Percentiles rank a stretch among this genome's conserved stretches.
These are phyloP conservation scores for Neoscytalidium dimidiatum DNA, from an alignment of 2,329 filamentous ascomycete species.

Conservation along the genomic window DNA sequence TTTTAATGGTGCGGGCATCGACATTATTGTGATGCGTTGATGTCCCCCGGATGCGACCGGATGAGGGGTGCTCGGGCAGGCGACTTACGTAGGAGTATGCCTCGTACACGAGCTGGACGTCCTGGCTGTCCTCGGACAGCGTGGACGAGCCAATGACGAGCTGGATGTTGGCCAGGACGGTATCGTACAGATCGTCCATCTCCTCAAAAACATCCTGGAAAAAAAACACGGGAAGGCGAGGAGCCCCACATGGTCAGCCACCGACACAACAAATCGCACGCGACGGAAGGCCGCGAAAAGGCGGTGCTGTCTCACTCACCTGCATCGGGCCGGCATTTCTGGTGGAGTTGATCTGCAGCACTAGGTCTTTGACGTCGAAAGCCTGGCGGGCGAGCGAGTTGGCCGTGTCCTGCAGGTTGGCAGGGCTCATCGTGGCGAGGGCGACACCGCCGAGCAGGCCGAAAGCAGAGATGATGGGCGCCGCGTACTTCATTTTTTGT, in stretches of 20 bases:
- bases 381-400: conserved; percentile 18
- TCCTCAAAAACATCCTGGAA: conserved; percentile 19
- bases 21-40: neutral
- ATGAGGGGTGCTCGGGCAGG: neutral
- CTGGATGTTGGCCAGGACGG: conserved; percentile 18
- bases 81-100: conserved; percentile 19
- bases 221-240: neutral
- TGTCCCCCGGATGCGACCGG: neutral
- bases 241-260: neutral
- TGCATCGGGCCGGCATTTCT: conserved; percentile 15
- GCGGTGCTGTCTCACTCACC: too few species aligned
- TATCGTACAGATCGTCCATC: conserved; percentile 19
- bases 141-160: conserved; percentile 16
- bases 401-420: conserved; percentile 13
- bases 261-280: neutral
- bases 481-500: conserved; percentile 5
- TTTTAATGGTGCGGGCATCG: neutral
- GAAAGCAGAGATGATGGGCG: conserved; percentile 9
- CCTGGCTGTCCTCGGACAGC: conserved; percentile 1
- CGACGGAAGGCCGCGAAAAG: too few species aligned
- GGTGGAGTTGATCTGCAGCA: conserved; percentile 18
- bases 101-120: conserved; percentile 20
- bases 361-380: conserved; percentile 20
- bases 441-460: conserved; percentile 4
- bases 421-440: conserved; percentile 16